phyloP scores from a whole-genome alignment of 139 green algal species.

The Yamagishiella unicocca region DNA sequence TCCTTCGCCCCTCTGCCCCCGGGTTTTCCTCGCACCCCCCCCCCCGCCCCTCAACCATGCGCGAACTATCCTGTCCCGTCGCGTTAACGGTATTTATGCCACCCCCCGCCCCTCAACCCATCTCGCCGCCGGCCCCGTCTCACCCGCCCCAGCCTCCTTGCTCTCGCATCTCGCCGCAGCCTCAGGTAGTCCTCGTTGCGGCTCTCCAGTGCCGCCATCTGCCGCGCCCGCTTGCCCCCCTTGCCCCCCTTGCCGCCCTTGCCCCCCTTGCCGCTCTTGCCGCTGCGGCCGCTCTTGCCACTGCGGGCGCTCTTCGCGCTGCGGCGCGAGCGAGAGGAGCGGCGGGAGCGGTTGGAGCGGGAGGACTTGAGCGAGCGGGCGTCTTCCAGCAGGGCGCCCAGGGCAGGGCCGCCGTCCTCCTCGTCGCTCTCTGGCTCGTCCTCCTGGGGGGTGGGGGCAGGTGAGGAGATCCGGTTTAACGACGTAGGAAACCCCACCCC shows the following conservation, averaged over 20 bases:
- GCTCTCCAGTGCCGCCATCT: constrained; percentile 35
- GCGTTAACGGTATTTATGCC: too few relatives aligned
- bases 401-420: constrained; percentile 49
- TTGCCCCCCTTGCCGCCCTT: neutral
- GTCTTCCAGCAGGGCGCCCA: constrained; percentile 40
- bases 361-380: neutral
- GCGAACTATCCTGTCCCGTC: too few relatives aligned
- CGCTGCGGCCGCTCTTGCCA: constrained; percentile 10
- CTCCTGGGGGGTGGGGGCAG: constrained; percentile 8
- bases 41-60: too few relatives aligned
- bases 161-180: constrained; percentile 1
- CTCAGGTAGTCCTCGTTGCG: constrained; percentile 55
- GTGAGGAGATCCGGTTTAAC: too few relatives aligned
- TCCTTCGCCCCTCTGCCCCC: too few relatives aligned
- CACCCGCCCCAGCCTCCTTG: neutral
- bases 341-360: constrained; percentile 26
- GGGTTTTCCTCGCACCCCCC: too few relatives aligned
- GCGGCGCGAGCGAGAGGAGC: neutral
- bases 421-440: constrained; percentile 60
- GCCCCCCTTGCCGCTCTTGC: constrained; percentile 43
- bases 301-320: neutral
- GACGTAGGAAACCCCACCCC: neutral
- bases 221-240: neutral
- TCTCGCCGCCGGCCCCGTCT: neutral
- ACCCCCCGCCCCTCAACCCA: too few relatives aligned